Percentiles rank a stretch among this genome's conserved stretches.
These are phyloP conservation scores for Myxozyma sirexii DNA, from an alignment of 805 yeast genomes.

Conservation along the genomic window DNA sequence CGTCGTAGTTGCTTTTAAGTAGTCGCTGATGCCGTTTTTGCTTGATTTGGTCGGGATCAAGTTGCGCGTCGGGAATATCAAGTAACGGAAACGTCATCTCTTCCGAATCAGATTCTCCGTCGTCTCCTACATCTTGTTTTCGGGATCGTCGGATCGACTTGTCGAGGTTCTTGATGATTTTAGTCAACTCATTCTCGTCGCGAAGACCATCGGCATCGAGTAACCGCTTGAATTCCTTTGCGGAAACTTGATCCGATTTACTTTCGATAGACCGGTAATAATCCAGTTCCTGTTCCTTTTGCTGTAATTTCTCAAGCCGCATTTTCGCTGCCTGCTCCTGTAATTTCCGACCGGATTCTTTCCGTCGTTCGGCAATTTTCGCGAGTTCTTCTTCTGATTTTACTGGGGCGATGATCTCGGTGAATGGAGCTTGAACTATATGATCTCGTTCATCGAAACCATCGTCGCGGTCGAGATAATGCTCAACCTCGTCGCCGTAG, in stretches of 20 bases:
- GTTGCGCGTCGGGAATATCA: slow-evolving; percentile 81
- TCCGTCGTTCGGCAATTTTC: slow-evolving; percentile 73
- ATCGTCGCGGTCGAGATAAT: slow-evolving; percentile 60
- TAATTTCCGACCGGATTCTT: slow-evolving; percentile 81
- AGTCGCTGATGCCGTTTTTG: slow-evolving; percentile 85
- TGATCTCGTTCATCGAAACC: slow-evolving; percentile 66
- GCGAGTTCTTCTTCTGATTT: slow-evolving; percentile 83
- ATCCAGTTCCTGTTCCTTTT: slow-evolving; percentile 76
- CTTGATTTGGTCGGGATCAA: slow-evolving; percentile 75
- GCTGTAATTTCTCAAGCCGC: slow-evolving; percentile 74
- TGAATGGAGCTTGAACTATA: slow-evolving; percentile 79
- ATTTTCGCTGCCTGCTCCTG: slow-evolving; percentile 92
- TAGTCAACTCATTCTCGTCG: slow-evolving; percentile 69
- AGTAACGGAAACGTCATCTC: slow-evolving; percentile 70
- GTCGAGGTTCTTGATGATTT: slow-evolving; percentile 65
- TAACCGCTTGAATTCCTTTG: slow-evolving; percentile 56
- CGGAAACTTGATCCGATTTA: slow-evolving; percentile 47
- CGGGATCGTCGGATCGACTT: slow-evolving; percentile 69
- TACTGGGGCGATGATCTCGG: slow-evolving; percentile 64
- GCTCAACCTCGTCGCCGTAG: slow-evolving; percentile 64
- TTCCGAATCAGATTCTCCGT: slow-evolving; percentile 53
- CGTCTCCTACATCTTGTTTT: slow-evolving; percentile 62
- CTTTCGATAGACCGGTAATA: slow-evolving; percentile 61
- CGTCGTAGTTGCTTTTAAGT: slow-evolving; percentile 84
- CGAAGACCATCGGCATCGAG: slow-evolving; percentile 74